Evolutionary conservation across 495 filamentous ascomycete species (phyloP).

Genomic region (Penicillium soppii): DNA sequence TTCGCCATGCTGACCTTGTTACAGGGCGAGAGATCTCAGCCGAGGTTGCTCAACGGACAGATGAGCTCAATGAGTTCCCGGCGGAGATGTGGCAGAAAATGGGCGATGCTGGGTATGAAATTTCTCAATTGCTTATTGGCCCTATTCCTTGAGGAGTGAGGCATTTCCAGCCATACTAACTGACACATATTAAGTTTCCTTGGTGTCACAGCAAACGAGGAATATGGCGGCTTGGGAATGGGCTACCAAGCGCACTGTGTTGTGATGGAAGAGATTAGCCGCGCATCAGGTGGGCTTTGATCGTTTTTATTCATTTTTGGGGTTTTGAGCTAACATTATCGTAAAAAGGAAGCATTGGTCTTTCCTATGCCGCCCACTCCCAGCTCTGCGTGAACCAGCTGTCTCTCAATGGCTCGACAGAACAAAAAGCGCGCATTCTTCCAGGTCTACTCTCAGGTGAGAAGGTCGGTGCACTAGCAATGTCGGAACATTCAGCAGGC

Average conservation of each 20-base stretch:
- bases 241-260: conserved; percentile 97
- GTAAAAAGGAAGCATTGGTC: conserved; percentile 72
- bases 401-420: conserved; percentile 77
- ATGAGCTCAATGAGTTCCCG: conserved; percentile 86
- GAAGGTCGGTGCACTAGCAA: conserved; percentile 86
- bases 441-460: conserved; percentile 80
- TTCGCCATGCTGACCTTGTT: conserved; percentile 4
- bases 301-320: background rate
- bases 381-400: conserved; percentile 97
- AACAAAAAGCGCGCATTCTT: conserved; percentile 78
- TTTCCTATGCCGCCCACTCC: conserved; percentile 93
- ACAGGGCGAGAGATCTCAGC: conserved; percentile 65
- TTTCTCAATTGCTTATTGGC: background rate
- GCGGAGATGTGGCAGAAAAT: conserved; percentile 90
- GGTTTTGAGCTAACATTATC: background rate
- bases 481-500: conserved; percentile 90
- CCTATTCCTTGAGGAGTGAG: background rate
- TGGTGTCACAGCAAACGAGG: conserved; percentile 91
- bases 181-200: conserved; percentile 58
- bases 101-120: conserved; percentile 69
- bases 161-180: background rate
- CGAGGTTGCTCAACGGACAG: conserved; percentile 76
- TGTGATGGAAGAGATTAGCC: conserved; percentile 87
- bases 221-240: conserved; percentile 86
- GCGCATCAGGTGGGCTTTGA: conserved; percentile 53